These are phyloP conservation scores for Diaporthe sp. DNA, from an alignment of 2,329 filamentous ascomycete species.

Conservation along the genomic window DNA sequence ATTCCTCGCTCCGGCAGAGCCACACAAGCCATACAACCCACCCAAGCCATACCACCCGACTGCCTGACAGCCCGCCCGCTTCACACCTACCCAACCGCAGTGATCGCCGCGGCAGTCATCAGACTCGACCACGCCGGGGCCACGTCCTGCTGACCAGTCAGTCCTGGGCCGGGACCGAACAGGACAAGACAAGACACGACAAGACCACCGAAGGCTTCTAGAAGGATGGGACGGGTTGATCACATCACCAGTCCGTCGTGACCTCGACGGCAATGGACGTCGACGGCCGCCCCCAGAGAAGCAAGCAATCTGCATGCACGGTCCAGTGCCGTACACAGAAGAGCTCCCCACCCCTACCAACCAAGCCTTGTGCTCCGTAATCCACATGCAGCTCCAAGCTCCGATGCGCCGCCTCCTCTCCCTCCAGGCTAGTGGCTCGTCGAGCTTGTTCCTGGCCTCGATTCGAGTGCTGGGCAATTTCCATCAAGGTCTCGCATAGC, in stretches of 20 bases:
- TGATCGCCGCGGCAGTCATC: constrained; percentile 26
- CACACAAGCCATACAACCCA: constrained; percentile 10
- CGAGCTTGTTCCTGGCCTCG: constrained; percentile 13
- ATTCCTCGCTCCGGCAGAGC: constrained; percentile 15
- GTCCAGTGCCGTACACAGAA: neutral
- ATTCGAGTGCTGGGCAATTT: constrained; percentile 3
- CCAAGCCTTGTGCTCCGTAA: constrained; percentile 9
- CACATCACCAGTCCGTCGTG: constrained; percentile 20
- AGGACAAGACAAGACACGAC: constrained; percentile 9
- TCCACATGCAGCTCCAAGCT: constrained; percentile 36
- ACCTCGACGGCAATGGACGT: neutral
- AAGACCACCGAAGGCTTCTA: constrained; percentile 16
- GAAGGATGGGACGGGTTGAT: constrained; percentile 1
- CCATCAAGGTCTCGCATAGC: constrained; percentile 18
- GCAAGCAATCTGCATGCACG: neutral
- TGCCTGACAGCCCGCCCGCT: constrained; percentile 18
- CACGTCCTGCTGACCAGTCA: constrained; percentile 27
- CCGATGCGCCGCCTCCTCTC: constrained; percentile 23
- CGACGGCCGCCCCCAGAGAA: neutral
- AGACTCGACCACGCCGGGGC: constrained; percentile 18
- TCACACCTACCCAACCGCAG: constrained; percentile 18
- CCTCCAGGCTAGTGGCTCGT: constrained; percentile 21
- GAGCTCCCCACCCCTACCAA: neutral
- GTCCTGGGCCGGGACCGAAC: neutral
- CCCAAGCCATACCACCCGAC: neutral